Conservation (phyloP, 2,329 filamentous ascomycete genomes). For the Dactylellina drechsleri region DNA sequence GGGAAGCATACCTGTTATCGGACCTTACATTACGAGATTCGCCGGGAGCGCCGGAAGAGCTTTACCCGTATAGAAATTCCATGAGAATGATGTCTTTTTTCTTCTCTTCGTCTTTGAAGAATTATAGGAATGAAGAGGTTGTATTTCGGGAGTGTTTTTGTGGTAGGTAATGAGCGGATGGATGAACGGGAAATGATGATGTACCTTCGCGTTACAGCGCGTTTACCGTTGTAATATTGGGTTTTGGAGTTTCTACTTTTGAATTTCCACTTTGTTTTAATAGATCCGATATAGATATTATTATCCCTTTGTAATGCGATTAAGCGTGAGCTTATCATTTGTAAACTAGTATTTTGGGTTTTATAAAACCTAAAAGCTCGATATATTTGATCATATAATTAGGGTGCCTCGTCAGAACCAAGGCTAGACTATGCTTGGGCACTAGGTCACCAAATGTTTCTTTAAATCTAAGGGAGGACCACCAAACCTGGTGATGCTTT, state of each 20-base stretch:
- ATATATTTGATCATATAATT: no score
- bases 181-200: background rate
- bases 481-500: slow-evolving; percentile 11
- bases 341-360: no score
- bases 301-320: slow-evolving; percentile 3
- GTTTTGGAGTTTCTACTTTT: no score
- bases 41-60: slow-evolving; percentile 68
- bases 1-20: slow-evolving; percentile 82
- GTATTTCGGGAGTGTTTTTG: background rate
- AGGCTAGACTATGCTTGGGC: no score
- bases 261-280: background rate
- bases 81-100: background rate
- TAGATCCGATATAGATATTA: background rate
- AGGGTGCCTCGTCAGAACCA: no score
- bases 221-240: no score
- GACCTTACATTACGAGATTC: slow-evolving; percentile 80
- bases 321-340: background rate
- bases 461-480: background rate
- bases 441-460: no score
- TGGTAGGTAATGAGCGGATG: background rate
- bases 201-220: no score
- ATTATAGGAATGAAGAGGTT: background rate
- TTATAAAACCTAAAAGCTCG: no score
- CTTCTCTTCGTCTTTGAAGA: background rate
- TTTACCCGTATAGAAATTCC: slow-evolving; percentile 37